Evolutionary conservation across 2,329 filamentous ascomycete genomes (phyloP), one percentile per base, ranked within the genome.

Genomic region (Pseudocercospora fijiensis): DNA sequence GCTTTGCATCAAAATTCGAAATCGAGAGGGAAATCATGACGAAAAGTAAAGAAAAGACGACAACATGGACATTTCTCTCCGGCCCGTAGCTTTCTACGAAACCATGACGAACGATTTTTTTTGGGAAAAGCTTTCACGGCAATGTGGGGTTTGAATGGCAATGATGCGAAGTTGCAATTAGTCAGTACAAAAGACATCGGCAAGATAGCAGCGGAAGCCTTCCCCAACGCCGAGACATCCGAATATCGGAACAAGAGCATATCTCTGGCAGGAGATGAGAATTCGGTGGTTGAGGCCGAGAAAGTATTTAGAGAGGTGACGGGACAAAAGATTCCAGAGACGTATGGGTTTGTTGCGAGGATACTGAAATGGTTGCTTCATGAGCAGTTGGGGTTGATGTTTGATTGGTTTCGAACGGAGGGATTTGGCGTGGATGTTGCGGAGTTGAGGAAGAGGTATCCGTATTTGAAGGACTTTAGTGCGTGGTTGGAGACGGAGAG

Each of bases 1-100:
- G 90, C 73, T 90, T 90, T 73, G 80, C 80, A 63, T 67, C 61
- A 69, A 90, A 90, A 73, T 81, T 85, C 68, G 74, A 81, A 10
- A 86, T 90, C 69, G 88, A 90, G 76, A 76, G 83, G 58, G 79
- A 90, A 67, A 80, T 90, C n/a, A 76, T 83, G 1, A 71, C 78
- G 8, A 75, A 75, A 3, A 76, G 78, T 5, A 77, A 77, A 9
- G 2, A 30, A 20, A 52, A 43, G 3, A 74, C 70, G 0, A 86
- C 87, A 85, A 76, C 76, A 6, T 89, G 84, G 82, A 88, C 85
- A 0, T 83, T 89, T 43, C 76, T 43, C 76, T 89, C 2, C 81
- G 86, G 3, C 87, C 87, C 0, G 82, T 84, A 0, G 84, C 83
- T 1, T 89, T 89, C 76, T 85, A 87, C 78, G 86, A 89, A 57